phyloP scores from a whole-genome alignment of 441 rosid species.

The Pelargonium myrrhifolium region DNA sequence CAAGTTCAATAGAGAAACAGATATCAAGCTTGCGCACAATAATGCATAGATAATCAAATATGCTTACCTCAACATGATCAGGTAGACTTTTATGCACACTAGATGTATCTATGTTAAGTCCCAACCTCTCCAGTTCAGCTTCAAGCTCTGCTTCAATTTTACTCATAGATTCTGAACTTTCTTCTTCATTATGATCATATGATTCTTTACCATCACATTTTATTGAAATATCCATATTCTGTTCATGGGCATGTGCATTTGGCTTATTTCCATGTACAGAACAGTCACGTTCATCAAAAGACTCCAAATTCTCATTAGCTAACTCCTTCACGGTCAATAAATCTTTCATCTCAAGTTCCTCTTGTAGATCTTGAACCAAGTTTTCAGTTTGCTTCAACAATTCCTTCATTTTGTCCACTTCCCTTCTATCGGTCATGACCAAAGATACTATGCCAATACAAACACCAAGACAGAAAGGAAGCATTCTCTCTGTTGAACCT shows the following conservation, averaged over 20 bases:
- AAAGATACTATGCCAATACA: slow-evolving; percentile 18
- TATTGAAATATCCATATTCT: slow-evolving; percentile 1
- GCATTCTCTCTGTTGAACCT: slow-evolving; percentile 19
- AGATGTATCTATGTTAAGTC: slow-evolving; percentile 29
- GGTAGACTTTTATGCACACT: slow-evolving; percentile 29
- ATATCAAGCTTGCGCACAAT: background rate
- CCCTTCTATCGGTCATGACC: slow-evolving; percentile 7
- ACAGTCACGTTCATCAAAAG: background rate
- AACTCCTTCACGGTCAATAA: slow-evolving; percentile 21
- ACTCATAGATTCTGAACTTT: slow-evolving; percentile 21
- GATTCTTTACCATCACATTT: background rate
- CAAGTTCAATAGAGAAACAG: background rate
- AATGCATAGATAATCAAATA: slow-evolving; percentile 12
- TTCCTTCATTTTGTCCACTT: slow-evolving; percentile 24
- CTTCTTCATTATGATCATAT: slow-evolving; percentile 4
- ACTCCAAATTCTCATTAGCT: background rate
- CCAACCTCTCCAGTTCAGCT: slow-evolving; percentile 34
- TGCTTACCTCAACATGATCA: slow-evolving; percentile 37
- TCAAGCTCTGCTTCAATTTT: slow-evolving; percentile 41
- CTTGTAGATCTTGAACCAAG: slow-evolving; percentile 28
- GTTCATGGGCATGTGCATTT: slow-evolving; percentile 17
- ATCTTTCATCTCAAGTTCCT: slow-evolving; percentile 36
- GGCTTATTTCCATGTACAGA: slow-evolving; percentile 14
- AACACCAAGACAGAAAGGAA: slow-evolving; percentile 25
- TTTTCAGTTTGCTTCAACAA: slow-evolving; percentile 22